Evolutionary conservation across 164 flowering plant species (phyloP).

Genomic region (Vitis amurensis): DNA sequence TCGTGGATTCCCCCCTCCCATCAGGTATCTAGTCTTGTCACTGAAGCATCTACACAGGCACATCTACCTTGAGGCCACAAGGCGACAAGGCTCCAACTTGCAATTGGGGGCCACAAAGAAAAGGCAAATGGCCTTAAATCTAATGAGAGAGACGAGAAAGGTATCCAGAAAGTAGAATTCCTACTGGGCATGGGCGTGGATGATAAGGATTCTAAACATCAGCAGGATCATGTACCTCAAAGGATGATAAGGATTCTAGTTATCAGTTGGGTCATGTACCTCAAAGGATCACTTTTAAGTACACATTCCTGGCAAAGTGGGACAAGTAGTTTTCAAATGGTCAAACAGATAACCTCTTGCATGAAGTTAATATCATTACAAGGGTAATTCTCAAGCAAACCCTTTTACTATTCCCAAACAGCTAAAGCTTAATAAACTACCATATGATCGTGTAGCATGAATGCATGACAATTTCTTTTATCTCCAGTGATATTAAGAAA

Average conservation of each 20-base stretch:
- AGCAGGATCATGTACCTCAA: slow-evolving; percentile 5
- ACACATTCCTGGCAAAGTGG: no score
- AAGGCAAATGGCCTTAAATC: slow-evolving; percentile 5
- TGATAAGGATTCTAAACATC: slow-evolving; percentile 26
- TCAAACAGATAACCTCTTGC: no score
- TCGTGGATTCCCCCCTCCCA: background rate
- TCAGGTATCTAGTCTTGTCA: background rate
- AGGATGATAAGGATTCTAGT: background rate
- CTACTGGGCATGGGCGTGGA: slow-evolving; percentile 11
- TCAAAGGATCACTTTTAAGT: no score
- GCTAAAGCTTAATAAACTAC: no score
- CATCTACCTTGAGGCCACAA: background rate
- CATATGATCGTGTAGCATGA: no score
- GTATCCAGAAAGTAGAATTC: slow-evolving; percentile 4
- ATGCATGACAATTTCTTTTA: no score
- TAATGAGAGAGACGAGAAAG: background rate
- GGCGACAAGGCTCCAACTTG: slow-evolving; percentile 8
- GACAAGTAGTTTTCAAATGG: no score
- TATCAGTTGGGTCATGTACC: no score
- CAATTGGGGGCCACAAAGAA: slow-evolving; percentile 2
- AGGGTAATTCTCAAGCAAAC: no score
- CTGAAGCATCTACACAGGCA: background rate
- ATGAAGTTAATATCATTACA: no score
- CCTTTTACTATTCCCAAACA: no score
- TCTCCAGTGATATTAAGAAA: no score